Base-by-base conservation (phyloP, 208 protist genomes). In the Strigomonas culicis region DNA sequence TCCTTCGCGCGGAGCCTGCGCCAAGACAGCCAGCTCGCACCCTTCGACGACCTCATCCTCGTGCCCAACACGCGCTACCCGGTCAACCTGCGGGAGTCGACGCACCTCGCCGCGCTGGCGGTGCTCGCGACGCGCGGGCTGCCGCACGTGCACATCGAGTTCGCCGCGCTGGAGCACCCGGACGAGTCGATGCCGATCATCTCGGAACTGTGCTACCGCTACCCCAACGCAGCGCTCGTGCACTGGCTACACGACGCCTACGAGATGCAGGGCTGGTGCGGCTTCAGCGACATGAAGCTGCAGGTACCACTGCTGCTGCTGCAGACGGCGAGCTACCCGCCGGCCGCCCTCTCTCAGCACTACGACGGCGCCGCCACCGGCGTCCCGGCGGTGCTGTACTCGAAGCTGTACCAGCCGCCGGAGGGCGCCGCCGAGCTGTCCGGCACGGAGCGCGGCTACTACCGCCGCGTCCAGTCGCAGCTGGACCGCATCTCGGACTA, bases 201-300 rank as follows among this genome's bases (percentile, higher is more conserved):
- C 25, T 83, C 82, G 57, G 84, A 94, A 46, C 82, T 96, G 25
- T 82, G 79, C 11, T 75, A 78, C 50, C 73, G 66, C 43, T 93
- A 93, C 75, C 75, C 75, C n/a, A 89, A 90, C 59, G 81, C 77
- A 59, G 84, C 82, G 15, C 69, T 96, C 13, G 79, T 96, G 19
- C 87, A 93, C 68, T 94, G 82, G 79, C 77, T 96, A 25, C 90
- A 92, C 61, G 87, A 96, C 63, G 87, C 86, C 7, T 82, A 91
- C 67, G 87, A 96, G 64, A 91, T 96, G 82, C 87, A 88, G 55
- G 85, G 82, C 52, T 96, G 90, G 87, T 58, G 74, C 43, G 68
- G 84, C 66, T 91, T 96, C 65, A 44, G 50, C 0, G 79, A 89
- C 25, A 78, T 94, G 15, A 86, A 86, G 65, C 52, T 60, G 4